Base-by-base conservation (phyloP, 192 early-diverging fungal genomes). In the Backusella sp. region DNA sequence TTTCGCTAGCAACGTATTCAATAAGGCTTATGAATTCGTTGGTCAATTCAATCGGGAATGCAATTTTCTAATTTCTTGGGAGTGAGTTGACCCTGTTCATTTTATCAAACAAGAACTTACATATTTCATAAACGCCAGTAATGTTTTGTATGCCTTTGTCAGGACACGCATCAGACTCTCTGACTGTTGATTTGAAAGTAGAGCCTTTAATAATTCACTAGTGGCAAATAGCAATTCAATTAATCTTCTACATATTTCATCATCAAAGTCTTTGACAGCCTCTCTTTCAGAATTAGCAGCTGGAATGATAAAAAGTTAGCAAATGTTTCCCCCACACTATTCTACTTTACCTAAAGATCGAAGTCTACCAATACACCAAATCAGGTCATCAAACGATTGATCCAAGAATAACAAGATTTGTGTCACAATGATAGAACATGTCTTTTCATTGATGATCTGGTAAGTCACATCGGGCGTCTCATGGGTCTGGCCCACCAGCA, bases 121-220 rank as follows among this genome's bases (percentile, higher is more conserved):
- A 75, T 84, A 75, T 82, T 85, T 87, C 12, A 83, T 82, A 30
- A 90, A 66, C 17, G 82, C 69, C 9, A 80, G 44, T 35, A 89
- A 56, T 15, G 81, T 80, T 68, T 82, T 87, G 74, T 88, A 91
- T 30, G 81, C 79, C 73, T 84, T 84, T 32, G 77, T 74, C 8
- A 91, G 76, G 5, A 79, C 80, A 37, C 85, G 80, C 30, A 91
- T 84, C 32, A 89, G 74, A 65, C 80, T 73, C 70, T 88, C 88
- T 8, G 87, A 82, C 1, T 83, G 72, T 1, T 78, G 7, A n/a
- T 75, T 80, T 7, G 72, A 70, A 8, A 89, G 80, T 21, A 65
- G 77, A 0, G 90, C 74, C 42, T 83, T 79, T 11, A 80, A 77
- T 9, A 91, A 74, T 42, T 84, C 79, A 19, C 81, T 82, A 17